A percentile compares a stretch with the other conserved stretches of the same genome.
Evolutionary conservation across 306 rosid species (phyloP).

Genomic region (Potentilla sterilis): DNA sequence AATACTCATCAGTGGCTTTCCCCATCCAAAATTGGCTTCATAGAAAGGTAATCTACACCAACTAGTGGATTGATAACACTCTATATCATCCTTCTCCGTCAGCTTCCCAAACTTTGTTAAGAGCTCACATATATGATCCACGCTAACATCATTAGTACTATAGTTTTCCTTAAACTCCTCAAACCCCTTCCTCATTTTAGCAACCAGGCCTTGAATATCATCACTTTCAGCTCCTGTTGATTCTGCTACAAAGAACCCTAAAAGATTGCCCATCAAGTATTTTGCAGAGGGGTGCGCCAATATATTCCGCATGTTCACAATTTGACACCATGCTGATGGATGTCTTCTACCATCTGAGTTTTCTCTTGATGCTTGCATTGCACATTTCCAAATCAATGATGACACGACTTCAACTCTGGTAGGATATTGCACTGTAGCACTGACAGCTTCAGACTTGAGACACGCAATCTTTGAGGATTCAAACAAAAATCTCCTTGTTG

Average conservation of each 20-base stretch:
- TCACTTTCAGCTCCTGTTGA: background rate
- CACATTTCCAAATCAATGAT: constrained; percentile 41
- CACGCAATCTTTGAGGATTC: too few relatives aligned
- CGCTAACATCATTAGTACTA: background rate
- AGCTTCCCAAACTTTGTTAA: background rate
- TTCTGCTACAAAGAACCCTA: constrained; percentile 24
- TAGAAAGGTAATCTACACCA: constrained; percentile 28
- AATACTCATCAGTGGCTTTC: constrained; percentile 28
- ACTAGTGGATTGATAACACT: constrained; percentile 7
- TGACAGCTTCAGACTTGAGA: too few relatives aligned
- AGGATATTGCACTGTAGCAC: too few relatives aligned
- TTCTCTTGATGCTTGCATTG: constrained; percentile 20
- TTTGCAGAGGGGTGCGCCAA: constrained; percentile 22
- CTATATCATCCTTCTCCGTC: background rate
- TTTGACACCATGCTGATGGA: constrained; percentile 31
- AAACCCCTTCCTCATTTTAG: too few relatives aligned
- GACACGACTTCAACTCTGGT: too few relatives aligned
- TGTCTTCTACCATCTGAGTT: background rate
- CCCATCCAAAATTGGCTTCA: constrained; percentile 34
- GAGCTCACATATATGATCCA: background rate
- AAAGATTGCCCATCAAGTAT: constrained; percentile 39
- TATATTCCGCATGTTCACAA: constrained; percentile 35
- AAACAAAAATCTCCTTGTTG: constrained; percentile 23
- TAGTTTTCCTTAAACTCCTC: background rate
- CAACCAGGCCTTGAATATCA: constrained; percentile 11